Percentiles rank a stretch among this genome's conserved stretches.
Conservation (phyloP, 805 yeast genomes). For the Schwanniomyces pseudopolymorphus region DNA sequence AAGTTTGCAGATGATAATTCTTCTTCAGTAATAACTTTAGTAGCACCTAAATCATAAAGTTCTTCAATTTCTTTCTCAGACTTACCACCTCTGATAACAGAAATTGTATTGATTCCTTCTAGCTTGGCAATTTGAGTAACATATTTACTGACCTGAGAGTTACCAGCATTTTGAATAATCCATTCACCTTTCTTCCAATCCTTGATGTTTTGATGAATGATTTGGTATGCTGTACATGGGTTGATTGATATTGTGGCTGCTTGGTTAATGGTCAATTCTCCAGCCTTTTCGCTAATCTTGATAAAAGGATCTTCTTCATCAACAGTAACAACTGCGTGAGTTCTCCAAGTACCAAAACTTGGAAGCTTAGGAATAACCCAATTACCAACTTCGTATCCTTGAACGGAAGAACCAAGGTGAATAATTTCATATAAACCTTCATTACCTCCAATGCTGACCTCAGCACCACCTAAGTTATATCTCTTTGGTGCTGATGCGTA, state of each 20-base stretch:
- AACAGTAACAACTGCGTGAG: constrained; percentile 53
- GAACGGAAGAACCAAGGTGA: constrained; percentile 54
- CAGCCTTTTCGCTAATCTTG: constrained; percentile 14
- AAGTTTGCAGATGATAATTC: constrained; percentile 20
- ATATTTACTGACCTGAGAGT: constrained; percentile 31
- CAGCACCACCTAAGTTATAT: constrained; percentile 46
- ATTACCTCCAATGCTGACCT: constrained; percentile 78
- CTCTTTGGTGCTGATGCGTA: constrained; percentile 75
- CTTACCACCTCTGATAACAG: constrained; percentile 29
- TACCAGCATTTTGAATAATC: constrained; percentile 35
- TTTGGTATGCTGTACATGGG: constrained; percentile 84
- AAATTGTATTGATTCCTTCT: constrained; percentile 25
- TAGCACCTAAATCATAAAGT: constrained; percentile 29
- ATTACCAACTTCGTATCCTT: constrained; percentile 58
- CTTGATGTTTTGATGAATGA: constrained; percentile 64
- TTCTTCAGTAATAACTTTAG: constrained; percentile 28
- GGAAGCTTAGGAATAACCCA: constrained; percentile 76
- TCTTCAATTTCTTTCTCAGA: constrained; percentile 18
- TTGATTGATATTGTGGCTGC: constrained; percentile 90
- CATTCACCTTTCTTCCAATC: constrained; percentile 26
- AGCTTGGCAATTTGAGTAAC: constrained; percentile 27
- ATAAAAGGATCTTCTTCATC: constrained; percentile 36
- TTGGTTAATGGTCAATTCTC: constrained; percentile 39
- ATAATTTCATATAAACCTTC: constrained; percentile 82
- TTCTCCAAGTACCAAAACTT: constrained; percentile 88